These are phyloP conservation scores for Crucibulum laeve DNA, from an alignment of 768 basidiomycete species.

Conservation along the genomic window DNA sequence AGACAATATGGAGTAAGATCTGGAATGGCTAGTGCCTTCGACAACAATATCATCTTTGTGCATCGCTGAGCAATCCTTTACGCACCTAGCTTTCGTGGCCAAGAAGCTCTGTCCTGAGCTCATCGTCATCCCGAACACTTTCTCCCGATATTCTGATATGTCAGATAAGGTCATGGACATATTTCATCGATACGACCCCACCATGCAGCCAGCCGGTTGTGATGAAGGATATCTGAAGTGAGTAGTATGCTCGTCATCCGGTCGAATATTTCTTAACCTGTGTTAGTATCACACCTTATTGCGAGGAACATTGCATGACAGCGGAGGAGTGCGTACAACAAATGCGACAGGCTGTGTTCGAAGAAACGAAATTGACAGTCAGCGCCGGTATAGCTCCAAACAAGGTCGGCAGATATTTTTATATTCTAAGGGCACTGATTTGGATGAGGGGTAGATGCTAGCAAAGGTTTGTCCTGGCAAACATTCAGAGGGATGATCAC, in stretches of 20 bases:
- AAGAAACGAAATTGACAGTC: constrained; percentile 82
- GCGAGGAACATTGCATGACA: constrained; percentile 56
- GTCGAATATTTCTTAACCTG: constrained; percentile 4
- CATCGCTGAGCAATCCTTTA: no score
- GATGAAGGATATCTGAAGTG: constrained; percentile 94
- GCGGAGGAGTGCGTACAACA: constrained; percentile 73
- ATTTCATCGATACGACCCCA: constrained; percentile 67
- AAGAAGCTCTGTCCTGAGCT: constrained; percentile 92
- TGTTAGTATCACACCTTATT: constrained; percentile 78
- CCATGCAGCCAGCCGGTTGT: constrained; percentile 71
- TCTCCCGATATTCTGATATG: constrained; percentile 62
- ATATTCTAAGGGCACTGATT: background rate
- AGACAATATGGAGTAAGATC: constrained; percentile 88
- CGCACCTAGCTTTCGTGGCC: constrained; percentile 76
- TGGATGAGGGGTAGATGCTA: constrained; percentile 57
- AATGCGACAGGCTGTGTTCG: constrained; percentile 69
- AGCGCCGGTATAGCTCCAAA: constrained; percentile 96
- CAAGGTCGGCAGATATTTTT: constrained; percentile 50
- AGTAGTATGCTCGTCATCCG: constrained; percentile 16
- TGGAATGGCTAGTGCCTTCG: constrained; percentile 95
- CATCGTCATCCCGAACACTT: constrained; percentile 58
- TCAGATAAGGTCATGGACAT: constrained; percentile 71
- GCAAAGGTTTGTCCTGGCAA: constrained; percentile 62
- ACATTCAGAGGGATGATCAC: background rate
- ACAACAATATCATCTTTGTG: no score